Evolutionary conservation across 1,284 basidiomycete species (phyloP), one percentile per base, ranked within the genome.

Genomic region (Termitomyces sp.): DNA sequence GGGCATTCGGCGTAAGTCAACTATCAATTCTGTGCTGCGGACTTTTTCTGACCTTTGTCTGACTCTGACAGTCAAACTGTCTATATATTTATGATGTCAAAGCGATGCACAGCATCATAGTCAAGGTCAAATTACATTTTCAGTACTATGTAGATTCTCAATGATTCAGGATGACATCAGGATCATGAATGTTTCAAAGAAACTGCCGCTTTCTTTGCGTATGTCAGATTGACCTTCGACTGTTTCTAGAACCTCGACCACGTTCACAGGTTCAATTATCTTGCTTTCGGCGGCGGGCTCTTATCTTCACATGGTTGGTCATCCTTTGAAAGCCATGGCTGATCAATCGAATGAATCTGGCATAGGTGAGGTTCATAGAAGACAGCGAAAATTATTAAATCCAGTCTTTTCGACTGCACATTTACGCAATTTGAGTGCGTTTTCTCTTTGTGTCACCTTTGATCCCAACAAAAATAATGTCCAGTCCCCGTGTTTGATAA

Each of bases 71-170:
- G 41, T 68, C 64, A 30, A 55, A 30, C 34, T 57, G 58, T 17
- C 53, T 69, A 5, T 69, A 67, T 49, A 51, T 67, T 13, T 65
- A 57, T 39, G 67, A 69, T 52, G 59, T 65, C 6, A 64, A 63
- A 51, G 67, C 66, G 9, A 53, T 68, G 41, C 63, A 69, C 21
- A 62, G 63, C 40, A 63, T 69, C 19, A 46, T 67, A 8, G 59
- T 68, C 24, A 67, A 68, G 61, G 67, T 64, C 39, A 44, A 50
- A 31, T 15, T n/a, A 12, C 3, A 43, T n/a, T 51, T 34, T 55
- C 19, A 21, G 7, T 12, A 8, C 28, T 17, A 5, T 17, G 7
- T 43, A 41, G 13, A 2, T n/a, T 19, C 28, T 15, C 13, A 17
- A n/a, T 8, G 5, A 36, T 19, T 31, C 15, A 33, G 7, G 12